These are phyloP conservation scores for Clonostachys byssicola DNA, from an alignment of 2,329 filamentous ascomycete species.

Conservation along the genomic window DNA sequence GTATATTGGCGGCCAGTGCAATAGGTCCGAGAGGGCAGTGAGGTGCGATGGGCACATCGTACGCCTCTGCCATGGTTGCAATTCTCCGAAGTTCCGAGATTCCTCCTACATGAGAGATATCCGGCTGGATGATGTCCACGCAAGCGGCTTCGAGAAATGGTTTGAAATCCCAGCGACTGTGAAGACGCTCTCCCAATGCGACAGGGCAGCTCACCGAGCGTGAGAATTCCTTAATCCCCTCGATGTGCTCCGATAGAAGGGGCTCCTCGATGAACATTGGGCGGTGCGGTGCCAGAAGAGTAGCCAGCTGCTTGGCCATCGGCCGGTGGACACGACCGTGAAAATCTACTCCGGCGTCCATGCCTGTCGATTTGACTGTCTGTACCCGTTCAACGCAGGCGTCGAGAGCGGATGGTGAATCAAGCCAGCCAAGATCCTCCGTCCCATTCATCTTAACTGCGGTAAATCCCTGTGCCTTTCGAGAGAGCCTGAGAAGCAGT, in stretches of 20 bases:
- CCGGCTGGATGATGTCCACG: slow-evolving; percentile 70
- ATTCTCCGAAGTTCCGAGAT: slow-evolving; percentile 69
- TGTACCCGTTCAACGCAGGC: slow-evolving; percentile 63
- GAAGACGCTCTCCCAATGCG: slow-evolving; percentile 67
- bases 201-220: slow-evolving; percentile 57
- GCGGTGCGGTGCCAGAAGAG: slow-evolving; percentile 59
- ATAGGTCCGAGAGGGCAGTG: slow-evolving; percentile 73
- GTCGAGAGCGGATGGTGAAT: slow-evolving; percentile 62
- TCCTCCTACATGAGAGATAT: slow-evolving; percentile 68
- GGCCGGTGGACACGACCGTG: slow-evolving; percentile 73
- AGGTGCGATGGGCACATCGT: slow-evolving; percentile 69
- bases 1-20: slow-evolving; percentile 66
- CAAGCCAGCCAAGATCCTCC: slow-evolving; percentile 71
- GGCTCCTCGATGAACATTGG: slow-evolving; percentile 78
- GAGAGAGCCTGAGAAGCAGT: slow-evolving; percentile 35
- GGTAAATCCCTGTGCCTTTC: slow-evolving; percentile 58
- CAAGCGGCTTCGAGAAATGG: slow-evolving; percentile 65
- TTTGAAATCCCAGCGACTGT: slow-evolving; percentile 70
- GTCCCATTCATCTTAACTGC: slow-evolving; percentile 79
- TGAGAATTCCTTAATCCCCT: slow-evolving; percentile 46
- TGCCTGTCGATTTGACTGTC: slow-evolving; percentile 62
- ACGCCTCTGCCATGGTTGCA: slow-evolving; percentile 67
- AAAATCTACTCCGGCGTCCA: slow-evolving; percentile 74
- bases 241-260: slow-evolving; percentile 63
- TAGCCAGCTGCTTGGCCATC: slow-evolving; percentile 76